A percentile compares a stretch with the other conserved stretches of the same genome.
Conservation (phyloP, 768 basidiomycete genomes). For the Gyrodon lividus region DNA sequence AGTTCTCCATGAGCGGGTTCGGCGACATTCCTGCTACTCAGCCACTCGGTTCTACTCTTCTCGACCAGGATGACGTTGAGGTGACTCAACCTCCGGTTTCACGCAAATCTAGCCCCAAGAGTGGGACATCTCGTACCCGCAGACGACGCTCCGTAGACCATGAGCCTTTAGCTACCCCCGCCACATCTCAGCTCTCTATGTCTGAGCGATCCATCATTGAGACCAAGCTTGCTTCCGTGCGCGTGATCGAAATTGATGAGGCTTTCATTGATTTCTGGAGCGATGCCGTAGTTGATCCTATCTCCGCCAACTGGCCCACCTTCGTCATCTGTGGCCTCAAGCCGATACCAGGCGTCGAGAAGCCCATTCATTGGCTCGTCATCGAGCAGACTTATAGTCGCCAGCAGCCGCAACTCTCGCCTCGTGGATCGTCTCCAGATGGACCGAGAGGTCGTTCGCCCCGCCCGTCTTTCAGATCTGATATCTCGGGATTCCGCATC, state of each 20-base stretch:
- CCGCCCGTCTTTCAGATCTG: slow-evolving; percentile 46
- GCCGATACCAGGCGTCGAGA: slow-evolving; percentile 20
- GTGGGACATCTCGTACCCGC: slow-evolving; percentile 28
- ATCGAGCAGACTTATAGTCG: slow-evolving; percentile 59
- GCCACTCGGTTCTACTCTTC: slow-evolving; percentile 53
- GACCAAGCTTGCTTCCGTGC: slow-evolving; percentile 38
- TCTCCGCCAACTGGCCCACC: slow-evolving; percentile 61
- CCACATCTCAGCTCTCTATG: slow-evolving; percentile 17
- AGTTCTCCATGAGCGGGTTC: slow-evolving; percentile 69
- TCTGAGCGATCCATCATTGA: slow-evolving; percentile 24
- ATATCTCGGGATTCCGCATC: slow-evolving; percentile 36
- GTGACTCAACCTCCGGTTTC: slow-evolving; percentile 40
- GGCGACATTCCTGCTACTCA: slow-evolving; percentile 35
- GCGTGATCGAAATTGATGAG: slow-evolving; percentile 65
- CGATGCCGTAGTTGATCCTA: slow-evolving; percentile 69
- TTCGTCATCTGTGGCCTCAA: slow-evolving; percentile 74
- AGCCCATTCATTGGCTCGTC: slow-evolving; percentile 58
- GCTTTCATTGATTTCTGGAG: slow-evolving; percentile 84
- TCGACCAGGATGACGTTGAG: slow-evolving; percentile 65
- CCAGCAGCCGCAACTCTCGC: slow-evolving; percentile 35
- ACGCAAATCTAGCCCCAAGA: slow-evolving; percentile 36
- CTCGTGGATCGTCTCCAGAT: slow-evolving; percentile 27
- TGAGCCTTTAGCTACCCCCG: slow-evolving; percentile 10
- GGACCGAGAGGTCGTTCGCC: slow-evolving; percentile 35
- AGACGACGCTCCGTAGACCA: slow-evolving; percentile 24